Evolutionary conservation across 768 basidiomycete species (phyloP).

Genomic region (Candolleomyces efflorescens): DNA sequence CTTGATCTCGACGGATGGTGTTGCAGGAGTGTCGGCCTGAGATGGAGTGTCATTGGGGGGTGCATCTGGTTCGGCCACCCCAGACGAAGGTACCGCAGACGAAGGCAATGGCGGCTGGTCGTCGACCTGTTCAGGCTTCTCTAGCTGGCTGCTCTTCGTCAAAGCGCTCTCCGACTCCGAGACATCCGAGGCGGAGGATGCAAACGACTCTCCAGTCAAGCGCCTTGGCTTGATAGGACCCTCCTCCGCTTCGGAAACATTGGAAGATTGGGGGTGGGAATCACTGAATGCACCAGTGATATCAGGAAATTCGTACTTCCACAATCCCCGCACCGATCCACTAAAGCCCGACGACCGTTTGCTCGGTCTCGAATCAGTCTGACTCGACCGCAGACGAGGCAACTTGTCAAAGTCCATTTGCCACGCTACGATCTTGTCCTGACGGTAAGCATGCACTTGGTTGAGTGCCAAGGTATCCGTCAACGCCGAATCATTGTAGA

Average conservation of each 20-base stretch:
- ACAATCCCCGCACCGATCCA: constrained; percentile 69
- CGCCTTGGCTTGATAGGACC: constrained; percentile 41
- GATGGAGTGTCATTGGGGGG: background rate
- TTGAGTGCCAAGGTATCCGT: constrained; percentile 88
- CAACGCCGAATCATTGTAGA: constrained; percentile 77
- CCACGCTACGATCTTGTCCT: constrained; percentile 96
- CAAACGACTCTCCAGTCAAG: constrained; percentile 49
- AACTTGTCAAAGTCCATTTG: constrained; percentile 89
- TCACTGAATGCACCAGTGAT: constrained; percentile 50
- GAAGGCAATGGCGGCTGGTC: background rate
- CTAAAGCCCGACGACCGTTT: constrained; percentile 62
- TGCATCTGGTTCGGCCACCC: background rate
- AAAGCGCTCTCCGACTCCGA: constrained; percentile 54
- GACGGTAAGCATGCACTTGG: constrained; percentile 77
- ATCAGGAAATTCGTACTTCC: constrained; percentile 64
- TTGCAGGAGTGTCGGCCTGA: background rate
- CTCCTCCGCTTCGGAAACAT: constrained; percentile 74
- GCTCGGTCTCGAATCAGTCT: constrained; percentile 42
- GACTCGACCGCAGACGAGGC: constrained; percentile 60
- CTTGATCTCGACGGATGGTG: constrained; percentile 6
- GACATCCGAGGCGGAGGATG: constrained; percentile 68
- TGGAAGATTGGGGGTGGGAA: constrained; percentile 55
- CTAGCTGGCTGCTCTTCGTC: background rate
- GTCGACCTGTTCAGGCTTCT: background rate
- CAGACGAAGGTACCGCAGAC: background rate